phyloP scores from a whole-genome alignment of 805 yeast species.

The Ogataea polymorpha region DNA sequence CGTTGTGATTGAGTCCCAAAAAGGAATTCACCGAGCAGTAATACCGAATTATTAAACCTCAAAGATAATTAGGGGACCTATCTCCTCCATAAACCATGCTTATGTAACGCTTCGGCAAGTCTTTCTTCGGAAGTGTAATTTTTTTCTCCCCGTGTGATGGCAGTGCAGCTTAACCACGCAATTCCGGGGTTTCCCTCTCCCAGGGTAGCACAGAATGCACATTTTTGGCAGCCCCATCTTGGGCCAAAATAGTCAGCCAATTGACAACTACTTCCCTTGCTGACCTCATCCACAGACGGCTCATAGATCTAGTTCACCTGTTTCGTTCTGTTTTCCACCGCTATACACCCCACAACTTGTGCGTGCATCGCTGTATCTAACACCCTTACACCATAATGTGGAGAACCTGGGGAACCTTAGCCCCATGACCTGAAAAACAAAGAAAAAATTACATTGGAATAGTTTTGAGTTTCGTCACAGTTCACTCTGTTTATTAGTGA shows the following conservation, averaged over 20 bases:
- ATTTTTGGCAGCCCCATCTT: not conserved
- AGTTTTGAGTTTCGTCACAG: not conserved
- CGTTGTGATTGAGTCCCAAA: slow-evolving; percentile 1
- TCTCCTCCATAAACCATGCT: not conserved
- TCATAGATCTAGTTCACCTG: not conserved
- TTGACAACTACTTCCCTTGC: too few species aligned
- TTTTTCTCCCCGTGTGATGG: too few species aligned
- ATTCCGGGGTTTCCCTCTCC: slow-evolving; percentile 1
- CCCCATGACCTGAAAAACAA: slow-evolving; percentile 2
- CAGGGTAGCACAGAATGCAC: not conserved
- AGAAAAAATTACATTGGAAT: not conserved
- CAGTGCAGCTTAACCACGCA: not conserved
- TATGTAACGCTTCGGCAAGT: not conserved
- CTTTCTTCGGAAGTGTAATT: too few species aligned
- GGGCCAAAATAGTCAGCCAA: too few species aligned
- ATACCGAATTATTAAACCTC: not conserved
- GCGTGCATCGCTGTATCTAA: not conserved
- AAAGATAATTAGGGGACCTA: not conserved
- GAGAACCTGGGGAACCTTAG: slow-evolving; percentile 8
- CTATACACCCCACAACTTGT: too few species aligned
- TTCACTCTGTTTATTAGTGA: too few species aligned
- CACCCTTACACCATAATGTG: slow-evolving; percentile 9
- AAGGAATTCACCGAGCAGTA: slow-evolving; percentile 8
- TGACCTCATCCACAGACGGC: too few species aligned
- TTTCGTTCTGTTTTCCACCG: not conserved